Evolutionary conservation across 2,329 filamentous ascomycete species (phyloP).

Genomic region (Cercospora sojina): DNA sequence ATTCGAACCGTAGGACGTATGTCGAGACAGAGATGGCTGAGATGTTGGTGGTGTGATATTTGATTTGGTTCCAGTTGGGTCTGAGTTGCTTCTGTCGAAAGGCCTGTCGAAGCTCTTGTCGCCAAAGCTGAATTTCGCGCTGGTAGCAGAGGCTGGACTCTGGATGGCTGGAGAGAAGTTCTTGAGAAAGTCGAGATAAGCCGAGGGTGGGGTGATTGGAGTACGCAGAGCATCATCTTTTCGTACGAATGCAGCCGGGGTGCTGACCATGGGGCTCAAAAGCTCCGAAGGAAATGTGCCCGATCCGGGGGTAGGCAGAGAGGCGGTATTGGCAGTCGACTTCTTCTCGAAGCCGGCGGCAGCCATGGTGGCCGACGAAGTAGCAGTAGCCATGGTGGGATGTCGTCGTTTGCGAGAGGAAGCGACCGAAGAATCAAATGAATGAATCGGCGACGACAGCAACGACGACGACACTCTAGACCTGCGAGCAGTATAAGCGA

Average conservation of each 20-base stretch:
- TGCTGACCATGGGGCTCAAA: conserved; percentile 64
- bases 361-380: conserved; percentile 38
- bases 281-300: conserved; percentile 57
- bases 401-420: conserved; percentile 31
- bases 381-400: conserved; percentile 33
- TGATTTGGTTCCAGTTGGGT: conserved; percentile 36
- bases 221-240: conserved; percentile 68
- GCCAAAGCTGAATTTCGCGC: conserved; percentile 51
- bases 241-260: conserved; percentile 63
- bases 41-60: conserved; percentile 33
- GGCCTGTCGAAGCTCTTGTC: conserved; percentile 39
- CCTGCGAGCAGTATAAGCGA: conserved; percentile 30
- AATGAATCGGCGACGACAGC: conserved; percentile 34
- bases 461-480: conserved; percentile 21
- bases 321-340: conserved; percentile 30
- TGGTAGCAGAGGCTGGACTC: conserved; percentile 64
- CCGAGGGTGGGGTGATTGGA: conserved; percentile 83
- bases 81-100: conserved; percentile 27
- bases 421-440: conserved; percentile 35
- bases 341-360: conserved; percentile 42
- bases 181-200: conserved; percentile 92
- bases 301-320: conserved; percentile 58
- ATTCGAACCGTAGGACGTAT: conserved; percentile 36
- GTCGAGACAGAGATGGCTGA: conserved; percentile 39
- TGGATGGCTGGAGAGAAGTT: conserved; percentile 69